phyloP scores from a whole-genome alignment of 1,139 yeast genomes.

The Geotrichum aggregatum region DNA sequence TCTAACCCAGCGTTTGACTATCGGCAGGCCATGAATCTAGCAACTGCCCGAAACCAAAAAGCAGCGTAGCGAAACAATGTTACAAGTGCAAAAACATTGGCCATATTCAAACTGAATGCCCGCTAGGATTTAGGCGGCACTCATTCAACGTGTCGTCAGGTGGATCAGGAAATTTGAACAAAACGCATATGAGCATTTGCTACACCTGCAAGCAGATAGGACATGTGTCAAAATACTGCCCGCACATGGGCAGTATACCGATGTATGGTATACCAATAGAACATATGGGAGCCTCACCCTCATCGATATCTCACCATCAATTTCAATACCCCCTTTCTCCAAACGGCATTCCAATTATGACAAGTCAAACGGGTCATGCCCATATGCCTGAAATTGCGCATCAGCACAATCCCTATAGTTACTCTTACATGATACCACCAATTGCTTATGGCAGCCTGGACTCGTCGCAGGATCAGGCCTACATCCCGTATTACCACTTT shows the following conservation, averaged over 20 bases:
- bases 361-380: background rate
- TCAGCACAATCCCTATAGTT: no score
- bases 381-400: no score
- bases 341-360: background rate
- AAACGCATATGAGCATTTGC: constrained; percentile 24
- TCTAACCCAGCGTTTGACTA: no score
- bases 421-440: constrained; percentile 23
- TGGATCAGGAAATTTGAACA: background rate
- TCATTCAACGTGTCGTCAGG: constrained; percentile 29
- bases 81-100: constrained; percentile 72
- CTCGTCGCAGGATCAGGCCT: background rate
- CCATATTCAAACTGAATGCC: constrained; percentile 66
- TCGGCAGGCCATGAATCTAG: constrained; percentile 80
- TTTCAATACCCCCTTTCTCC: background rate
- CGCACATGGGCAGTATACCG: constrained; percentile 26
- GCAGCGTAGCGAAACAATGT: constrained; percentile 79
- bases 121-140: constrained; percentile 30
- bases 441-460: constrained; percentile 23
- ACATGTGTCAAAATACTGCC: constrained; percentile 69
- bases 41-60: constrained; percentile 83
- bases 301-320: background rate
- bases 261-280: background rate
- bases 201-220: constrained; percentile 68
- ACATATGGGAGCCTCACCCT: background rate
- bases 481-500: no score